These are phyloP conservation scores for Climacium dendroides DNA, from an alignment of 225 moss, liverwort and hornwort species.

Conservation along the genomic window DNA sequence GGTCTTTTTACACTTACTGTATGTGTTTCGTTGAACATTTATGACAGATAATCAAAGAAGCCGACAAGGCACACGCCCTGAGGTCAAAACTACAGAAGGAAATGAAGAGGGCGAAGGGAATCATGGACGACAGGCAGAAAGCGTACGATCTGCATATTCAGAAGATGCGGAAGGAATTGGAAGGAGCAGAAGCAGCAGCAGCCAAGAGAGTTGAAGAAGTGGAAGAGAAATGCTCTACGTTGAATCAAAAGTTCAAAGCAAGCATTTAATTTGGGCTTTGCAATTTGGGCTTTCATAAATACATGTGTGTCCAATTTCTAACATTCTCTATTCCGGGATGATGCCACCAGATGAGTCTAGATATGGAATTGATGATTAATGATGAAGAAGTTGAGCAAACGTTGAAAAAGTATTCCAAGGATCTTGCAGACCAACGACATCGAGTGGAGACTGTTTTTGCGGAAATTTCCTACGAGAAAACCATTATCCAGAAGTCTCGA, in stretches of 20 bases:
- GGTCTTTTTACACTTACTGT: background rate
- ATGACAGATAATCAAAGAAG: constrained; percentile 44
- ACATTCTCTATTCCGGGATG: background rate
- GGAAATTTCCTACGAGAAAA: constrained; percentile 34
- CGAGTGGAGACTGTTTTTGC: constrained; percentile 35
- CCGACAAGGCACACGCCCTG: constrained; percentile 48
- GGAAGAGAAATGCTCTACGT: constrained; percentile 8
- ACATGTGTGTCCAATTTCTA: background rate
- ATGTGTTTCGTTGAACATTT: background rate
- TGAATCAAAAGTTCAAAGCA: constrained; percentile 31
- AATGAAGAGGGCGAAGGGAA: constrained; percentile 16
- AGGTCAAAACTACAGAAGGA: constrained; percentile 45
- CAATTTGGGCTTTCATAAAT: background rate
- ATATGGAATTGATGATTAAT: constrained; percentile 13
- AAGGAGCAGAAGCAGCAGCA: constrained; percentile 2
- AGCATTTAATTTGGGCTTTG: background rate
- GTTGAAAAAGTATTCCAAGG: constrained; percentile 15
- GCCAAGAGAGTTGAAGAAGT: constrained; percentile 21
- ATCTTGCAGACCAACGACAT: constrained; percentile 30
- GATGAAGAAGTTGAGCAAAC: constrained; percentile 15
- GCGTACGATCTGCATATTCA: constrained; percentile 39
- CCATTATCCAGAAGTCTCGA: constrained; percentile 3
- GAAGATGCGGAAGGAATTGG: constrained; percentile 13
- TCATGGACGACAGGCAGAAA: constrained; percentile 46
- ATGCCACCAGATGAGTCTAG: constrained; percentile 1